A percentile compares a stretch with the other conserved stretches of the same genome.
Evolutionary conservation across 139 green algal genomes (phyloP).

Genomic region (Micractinium sp.): DNA sequence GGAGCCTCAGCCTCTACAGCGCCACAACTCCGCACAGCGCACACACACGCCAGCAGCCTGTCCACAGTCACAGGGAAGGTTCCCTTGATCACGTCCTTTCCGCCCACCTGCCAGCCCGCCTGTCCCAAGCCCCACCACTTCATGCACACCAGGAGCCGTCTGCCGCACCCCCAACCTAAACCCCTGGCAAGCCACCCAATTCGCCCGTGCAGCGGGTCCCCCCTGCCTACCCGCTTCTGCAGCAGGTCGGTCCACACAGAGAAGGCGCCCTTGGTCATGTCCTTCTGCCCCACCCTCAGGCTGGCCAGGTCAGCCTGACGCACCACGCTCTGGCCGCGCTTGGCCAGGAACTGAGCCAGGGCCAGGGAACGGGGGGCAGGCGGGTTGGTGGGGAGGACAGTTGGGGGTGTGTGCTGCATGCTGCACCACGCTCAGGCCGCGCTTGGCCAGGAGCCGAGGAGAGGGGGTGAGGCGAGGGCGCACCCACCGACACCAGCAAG

Average conservation of each 20-base stretch:
- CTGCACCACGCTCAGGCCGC: slow-evolving; percentile 26
- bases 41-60: too few relatives aligned
- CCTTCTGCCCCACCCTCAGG: slow-evolving; percentile 77
- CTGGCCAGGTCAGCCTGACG: slow-evolving; percentile 48
- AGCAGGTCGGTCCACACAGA: slow-evolving; percentile 75
- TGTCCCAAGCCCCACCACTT: too few relatives aligned
- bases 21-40: too few relatives aligned
- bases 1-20: too few relatives aligned
- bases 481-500: too few relatives aligned
- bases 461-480: background rate
- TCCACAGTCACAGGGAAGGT: too few relatives aligned
- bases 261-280: slow-evolving; percentile 74
- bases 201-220: background rate
- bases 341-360: slow-evolving; percentile 62
- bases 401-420: background rate
- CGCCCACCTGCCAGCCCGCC: too few relatives aligned
- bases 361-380: background rate
- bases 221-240: slow-evolving; percentile 36
- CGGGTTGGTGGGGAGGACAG: background rate
- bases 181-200: background rate
- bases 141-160: background rate
- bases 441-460: slow-evolving; percentile 63
- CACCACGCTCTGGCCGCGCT: slow-evolving; percentile 31
- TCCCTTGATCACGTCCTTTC: too few relatives aligned
- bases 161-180: background rate